Evolutionary conservation across 1,139 yeast species (phyloP), one percentile per base, ranked within the genome.

Genomic region (Pichia sp.): DNA sequence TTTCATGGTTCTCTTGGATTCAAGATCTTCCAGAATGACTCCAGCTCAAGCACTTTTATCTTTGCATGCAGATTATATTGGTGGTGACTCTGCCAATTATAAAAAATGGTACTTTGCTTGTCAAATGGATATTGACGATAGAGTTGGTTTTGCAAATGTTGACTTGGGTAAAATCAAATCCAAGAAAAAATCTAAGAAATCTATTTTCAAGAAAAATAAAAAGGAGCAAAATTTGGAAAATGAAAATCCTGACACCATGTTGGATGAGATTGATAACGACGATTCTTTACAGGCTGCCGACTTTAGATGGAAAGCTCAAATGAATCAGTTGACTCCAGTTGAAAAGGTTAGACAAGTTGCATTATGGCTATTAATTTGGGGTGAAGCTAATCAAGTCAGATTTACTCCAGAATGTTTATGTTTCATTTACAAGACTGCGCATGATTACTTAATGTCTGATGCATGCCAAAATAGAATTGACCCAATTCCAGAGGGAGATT

Each of bases 401-500:
- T 85, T 82, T 55, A 77, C 86, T 74, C 95, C 96, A 0, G 96
- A 86, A 56, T 85, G 94, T 56, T 59, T 87, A 27, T 85, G 92
- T 48, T 87, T 86, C 55, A 74, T 87, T 26, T 85, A 75, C 64
- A 84, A 85, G 55, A 81, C 94, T 54, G 84, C 92, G 38, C 72
- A 75, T 45, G 95, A 86, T 56, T 74, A 74, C 53, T 83, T 59
- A 36, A 60, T 61, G 44, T 70, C 79, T 0, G 48, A 71, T 2
- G 59, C 58, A 37, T 68, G 69, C 43, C 57, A 61, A 5, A 68
- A 63, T 42, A 59, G 53, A 26, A 50, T 52, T 4, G 50, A 49
- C 31, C 55, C 56, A 1, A 29, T 55, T 5, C 49, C 60, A 5
- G 42, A 48, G n/a, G 61, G 64, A 29, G n/a, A n/a, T n/a, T 87